Evolutionary conservation across 1,139 yeast species (phyloP), one percentile per base, ranked within the genome.

Genomic region (Taphrina populina): DNA sequence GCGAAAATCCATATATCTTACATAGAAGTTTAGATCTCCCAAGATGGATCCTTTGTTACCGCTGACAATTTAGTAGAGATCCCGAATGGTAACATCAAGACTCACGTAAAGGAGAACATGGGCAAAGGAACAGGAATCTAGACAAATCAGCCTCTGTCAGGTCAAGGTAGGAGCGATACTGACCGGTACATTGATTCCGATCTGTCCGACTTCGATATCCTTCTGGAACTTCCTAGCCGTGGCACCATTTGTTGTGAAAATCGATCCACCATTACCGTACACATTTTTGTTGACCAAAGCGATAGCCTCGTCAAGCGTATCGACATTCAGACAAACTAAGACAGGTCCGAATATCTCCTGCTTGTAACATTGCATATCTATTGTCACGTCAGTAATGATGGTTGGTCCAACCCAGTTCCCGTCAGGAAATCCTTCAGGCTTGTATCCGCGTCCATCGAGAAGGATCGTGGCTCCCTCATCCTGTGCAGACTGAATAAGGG

Each of bases 311-410:
- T 84, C 88, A 43, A 84, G 72, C 11, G 87, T 80, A 45, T 81
- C 84, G 32, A 76, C 83, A 60, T 79, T 80, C 32, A 81, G 76
- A 10, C 83, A 81, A 8, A 80, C 74, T 60, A 84, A 74, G 1
- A 84, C 92, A 7, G 92, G 92, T 1, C 87, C 90, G 67, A 83
- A 83, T 59, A 83, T 82, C 70, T 83, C 92, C 67, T 82, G 83
- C 59, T 81, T 85, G 69, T 83, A 83, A 62, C 84, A 82, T 64
- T 81, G 72, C 79, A 82, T 81, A 52, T 85, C 86, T 17, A 85
- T 82, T 67, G 78, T 79, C 62, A 80, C 82, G 44, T 77, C 76
- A 33, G 83, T 76, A 62, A 83, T 72, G 59, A 54, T 75, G 26
- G 92, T 84, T 45, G 92, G 90, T 10, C 83, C 88, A 59, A 83